These are phyloP conservation scores for Aspergillus ochraceus DNA, from an alignment of 2,329 filamentous ascomycete species.

Conservation along the genomic window DNA sequence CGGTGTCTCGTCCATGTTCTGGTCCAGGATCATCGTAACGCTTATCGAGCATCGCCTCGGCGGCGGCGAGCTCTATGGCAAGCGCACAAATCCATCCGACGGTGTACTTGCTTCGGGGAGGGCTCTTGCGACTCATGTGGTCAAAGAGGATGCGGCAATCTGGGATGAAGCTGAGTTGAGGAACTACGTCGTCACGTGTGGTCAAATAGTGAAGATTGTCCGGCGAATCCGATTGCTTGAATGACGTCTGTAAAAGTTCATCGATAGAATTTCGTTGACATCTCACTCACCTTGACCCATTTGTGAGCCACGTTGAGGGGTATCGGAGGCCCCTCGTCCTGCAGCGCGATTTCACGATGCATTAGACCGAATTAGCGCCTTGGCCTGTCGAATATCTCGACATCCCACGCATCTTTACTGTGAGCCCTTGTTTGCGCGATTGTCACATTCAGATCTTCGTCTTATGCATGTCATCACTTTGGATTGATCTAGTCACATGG, in stretches of 20 bases:
- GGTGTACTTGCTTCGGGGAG: not conserved
- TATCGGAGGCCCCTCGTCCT: not conserved
- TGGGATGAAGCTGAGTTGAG: not conserved
- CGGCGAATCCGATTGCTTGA: not conserved
- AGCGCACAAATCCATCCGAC: constrained; percentile 3
- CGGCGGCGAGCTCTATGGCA: not conserved
- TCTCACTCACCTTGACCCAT: not conserved
- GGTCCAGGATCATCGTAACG: not conserved
- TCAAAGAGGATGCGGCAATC: not conserved
- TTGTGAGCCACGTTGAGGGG: not conserved
- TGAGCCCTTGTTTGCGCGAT: no score
- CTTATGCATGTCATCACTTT: not conserved
- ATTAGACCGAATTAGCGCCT: not conserved
- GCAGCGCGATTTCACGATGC: not conserved
- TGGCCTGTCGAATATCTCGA: not conserved
- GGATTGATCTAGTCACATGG: not conserved
- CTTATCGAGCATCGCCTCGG: not conserved
- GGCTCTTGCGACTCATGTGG: not conserved
- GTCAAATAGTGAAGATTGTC: not conserved
- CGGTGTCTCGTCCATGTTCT: not conserved
- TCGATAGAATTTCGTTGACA: not conserved
- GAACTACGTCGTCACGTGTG: not conserved
- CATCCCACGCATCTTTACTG: no score
- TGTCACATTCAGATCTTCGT: no score
- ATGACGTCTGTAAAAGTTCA: not conserved